Base-by-base conservation (phyloP, 345 rosid genomes). In the Salix suchowensis region DNA sequence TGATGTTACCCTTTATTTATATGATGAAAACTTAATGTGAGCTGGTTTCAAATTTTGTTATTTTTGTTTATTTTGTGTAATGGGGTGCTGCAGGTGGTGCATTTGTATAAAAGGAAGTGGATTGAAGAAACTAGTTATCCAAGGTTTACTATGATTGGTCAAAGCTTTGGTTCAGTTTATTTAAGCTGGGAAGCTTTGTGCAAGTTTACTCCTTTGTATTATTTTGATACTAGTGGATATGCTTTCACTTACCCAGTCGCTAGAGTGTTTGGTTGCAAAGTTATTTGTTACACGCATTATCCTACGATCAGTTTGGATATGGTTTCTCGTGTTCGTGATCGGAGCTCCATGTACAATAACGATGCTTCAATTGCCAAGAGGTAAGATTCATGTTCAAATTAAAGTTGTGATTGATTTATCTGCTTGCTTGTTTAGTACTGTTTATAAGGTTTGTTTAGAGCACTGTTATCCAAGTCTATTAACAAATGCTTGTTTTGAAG, bases 191-290 rank as follows among this genome's bases (percentile, higher is more conserved):
- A 96, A 86, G 99, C 97, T 0, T 86, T 96, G 58, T 78, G 85
- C 85, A 91, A 87, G 90, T 89, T 88, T 68, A 88, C 96, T 37
- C 99, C 98, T 70, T 66, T 74, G 34, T 85, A 85, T 77, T 91
- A 82, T 78, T 83, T 93, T 42, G 99, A 96, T 79, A 96, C 98
- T 0, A 85, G 94, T 66, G 99, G 99, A 39, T 93, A 93, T 71
- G 99, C 99, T 75, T 93, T 96, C 70, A 91, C 98, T 0, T 96
- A 96, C 80, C 98, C 97, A 37, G 82, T 96, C 76, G 98, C 98
- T 12, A 84, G 97, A 68, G n/a, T 93, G 72, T 93, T 93, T 84
- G 98, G 99, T 26, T 93, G 99, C 85, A 91, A 88, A 85, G 97
- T 96, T 83, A 82, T 93, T 75, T 96, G 98, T 79, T 93, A 93